Conservation (phyloP, 2,329 filamentous ascomycete species). For the Tolypocladium paradoxum region DNA sequence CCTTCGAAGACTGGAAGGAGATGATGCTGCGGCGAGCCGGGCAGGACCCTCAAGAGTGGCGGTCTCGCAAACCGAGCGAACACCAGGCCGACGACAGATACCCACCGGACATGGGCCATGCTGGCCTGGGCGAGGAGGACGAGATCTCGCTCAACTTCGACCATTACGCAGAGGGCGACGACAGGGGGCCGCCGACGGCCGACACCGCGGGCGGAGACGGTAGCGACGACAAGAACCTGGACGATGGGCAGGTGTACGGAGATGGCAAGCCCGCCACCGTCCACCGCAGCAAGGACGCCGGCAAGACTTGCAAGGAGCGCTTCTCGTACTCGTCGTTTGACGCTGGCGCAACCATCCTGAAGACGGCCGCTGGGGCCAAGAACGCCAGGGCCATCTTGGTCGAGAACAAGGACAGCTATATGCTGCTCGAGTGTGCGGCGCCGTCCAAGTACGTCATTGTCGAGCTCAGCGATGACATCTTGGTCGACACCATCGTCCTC, state of each 20-base stretch:
- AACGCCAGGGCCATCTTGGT: conserved; percentile 81
- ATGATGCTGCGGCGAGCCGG: conserved; percentile 80
- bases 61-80: conserved; percentile 48
- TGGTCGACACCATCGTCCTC: conserved; percentile 92
- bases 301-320: conserved; percentile 93
- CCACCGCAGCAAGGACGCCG: conserved; percentile 78
- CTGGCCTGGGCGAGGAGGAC: conserved; percentile 74
- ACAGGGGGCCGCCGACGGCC: background rate
- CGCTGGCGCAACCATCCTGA: conserved; percentile 85
- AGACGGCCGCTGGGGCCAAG: conserved; percentile 77
- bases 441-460: conserved; percentile 90
- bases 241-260: conserved; percentile 34
- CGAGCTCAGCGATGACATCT: conserved; percentile 75
- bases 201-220: conserved; percentile 6
- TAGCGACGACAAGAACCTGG: conserved; percentile 6
- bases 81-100: conserved; percentile 33
- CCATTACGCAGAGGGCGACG: conserved; percentile 13
- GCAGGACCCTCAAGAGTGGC: conserved; percentile 57
- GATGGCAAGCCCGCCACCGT: conserved; percentile 40
- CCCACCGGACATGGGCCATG: conserved; percentile 57
- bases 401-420: conserved; percentile 98
- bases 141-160: conserved; percentile 61
- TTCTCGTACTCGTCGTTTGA: conserved; percentile 98
- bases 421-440: conserved; percentile 83
- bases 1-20: conserved; percentile 97